Evolutionary conservation across 495 filamentous ascomycete species (phyloP), one percentile per base, ranked within the genome.

Genomic region (Xylaria flabelliformis): DNA sequence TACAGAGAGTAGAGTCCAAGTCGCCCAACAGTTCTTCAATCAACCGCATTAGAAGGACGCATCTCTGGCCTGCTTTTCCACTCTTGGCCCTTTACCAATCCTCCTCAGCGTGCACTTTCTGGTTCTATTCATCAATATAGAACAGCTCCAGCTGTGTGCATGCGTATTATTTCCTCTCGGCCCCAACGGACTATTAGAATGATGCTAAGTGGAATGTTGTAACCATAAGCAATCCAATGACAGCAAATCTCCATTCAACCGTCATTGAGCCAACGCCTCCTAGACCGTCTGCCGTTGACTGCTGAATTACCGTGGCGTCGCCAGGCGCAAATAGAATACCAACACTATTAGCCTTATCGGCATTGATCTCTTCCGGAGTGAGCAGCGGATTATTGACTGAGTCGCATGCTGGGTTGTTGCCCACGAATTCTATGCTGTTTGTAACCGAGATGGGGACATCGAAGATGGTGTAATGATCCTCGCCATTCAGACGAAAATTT

Each of bases 401-500:
- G 63, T 84, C 84, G 65, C 86, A 88, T 36, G 82, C 76, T 36
- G 85, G 83, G 42, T 86, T 80, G 64, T 70, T 70, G 36, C 68
- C 74, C 9, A 72, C 74, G 24, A 79, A 76, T 0, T 82, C 74
- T 71, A 92, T 91, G 58, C 82, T 82, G 73, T 92, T 92, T n/a
- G 89, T 90, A 62, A 92, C 87, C 4, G 84, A 84, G 73, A 92
- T 90, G 26, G 90, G 90, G 24, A 91, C 80, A 62, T 92, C 86
- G 70, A 91, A 92, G 64, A 92, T 86, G n/a, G 90, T 90, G 79
- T 91, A 92, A 70, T 87, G 85, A 56, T 91, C 85, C 0, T 82
- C 83, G 8, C 84, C 87, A 73, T 91, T 90, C 71, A 90, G 82
- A 29, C 89, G 85, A 76, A 90, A 91, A 67, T 85, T 90, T 73